Evolutionary conservation across 352 stramenopile species (phyloP), one percentile per base, ranked within the genome.

Genomic region (Globisporangium splendens): DNA sequence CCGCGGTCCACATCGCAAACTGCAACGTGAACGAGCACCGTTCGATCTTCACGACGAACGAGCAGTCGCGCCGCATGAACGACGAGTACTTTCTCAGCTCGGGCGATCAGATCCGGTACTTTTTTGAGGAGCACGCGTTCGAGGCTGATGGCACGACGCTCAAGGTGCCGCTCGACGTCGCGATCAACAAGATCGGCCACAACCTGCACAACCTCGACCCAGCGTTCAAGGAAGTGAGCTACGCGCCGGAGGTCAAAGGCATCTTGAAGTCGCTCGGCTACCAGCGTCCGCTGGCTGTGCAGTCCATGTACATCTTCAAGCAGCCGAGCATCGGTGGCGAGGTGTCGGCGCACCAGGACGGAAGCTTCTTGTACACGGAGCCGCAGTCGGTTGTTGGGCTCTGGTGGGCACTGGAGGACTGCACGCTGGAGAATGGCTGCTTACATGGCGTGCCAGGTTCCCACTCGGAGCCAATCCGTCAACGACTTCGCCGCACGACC

Each of bases 221-320:
- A 15, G 67, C 75, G 5, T 99, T 99, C 71, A 62, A 85, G 48
- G 62, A 77, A 3, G 96, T 98, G 52, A 89, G 82, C 42, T 88
- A 87, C 63, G 94, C 86, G 8, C 21, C 69, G 0, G 74, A 91
- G 54, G 79, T 98, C 14, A 41, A 79, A 24, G 69, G 49, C 38
- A 86, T 98, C 13, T 67, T 91, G 51, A 69, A 78, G 53, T 92
- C 88, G 21, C 77, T 99, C 21, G 79, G 83, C 3, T 98, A 95
- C 66, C 62, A 77, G 43, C 77, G 94, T 33, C 94, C 96, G 1
- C 78, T 97, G 33, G 78, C 96, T 1, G 93, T 96, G 51, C 93
- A 98, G 66, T 95, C 75, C 50, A 99, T 99, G 96, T 99, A 98
- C 72, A 98, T 98, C 69, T 98, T 98, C 77, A 99, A 99, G 70